Percentiles rank a stretch among this genome's conserved stretches.
Evolutionary conservation across 345 rosid genomes (phyloP).

Genomic region (Hevea brasiliensis): DNA sequence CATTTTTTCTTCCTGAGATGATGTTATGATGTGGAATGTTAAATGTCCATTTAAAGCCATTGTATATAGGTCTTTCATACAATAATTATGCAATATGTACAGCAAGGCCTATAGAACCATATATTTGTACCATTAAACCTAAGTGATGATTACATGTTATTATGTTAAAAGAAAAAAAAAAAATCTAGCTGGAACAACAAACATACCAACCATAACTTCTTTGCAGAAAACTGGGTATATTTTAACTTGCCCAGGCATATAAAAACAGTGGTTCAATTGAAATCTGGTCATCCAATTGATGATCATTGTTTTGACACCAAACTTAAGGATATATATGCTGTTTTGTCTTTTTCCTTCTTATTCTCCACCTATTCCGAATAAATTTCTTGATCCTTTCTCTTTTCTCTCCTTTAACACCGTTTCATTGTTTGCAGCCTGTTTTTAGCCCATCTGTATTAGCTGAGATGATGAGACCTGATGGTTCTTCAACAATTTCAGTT

Average conservation of each 20-base stretch:
- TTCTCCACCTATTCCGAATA: neutral
- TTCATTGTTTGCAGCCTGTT: conserved; percentile 57
- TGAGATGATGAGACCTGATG: conserved; percentile 77
- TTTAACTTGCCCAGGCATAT: neutral
- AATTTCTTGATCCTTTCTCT: neutral
- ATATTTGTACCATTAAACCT: neutral
- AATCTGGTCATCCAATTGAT: neutral
- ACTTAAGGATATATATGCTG: neutral
- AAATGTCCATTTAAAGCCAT: neutral
- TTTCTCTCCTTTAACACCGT: neutral
- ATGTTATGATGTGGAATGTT: neutral
- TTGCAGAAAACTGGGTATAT: neutral
- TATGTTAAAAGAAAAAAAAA: neutral
- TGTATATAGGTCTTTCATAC: neutral
- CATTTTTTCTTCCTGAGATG: no score
- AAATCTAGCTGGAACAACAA: neutral
- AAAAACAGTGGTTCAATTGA: neutral
- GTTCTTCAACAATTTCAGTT: conserved; percentile 63
- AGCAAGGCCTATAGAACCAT: neutral
- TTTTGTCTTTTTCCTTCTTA: neutral
- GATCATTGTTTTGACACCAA: neutral
- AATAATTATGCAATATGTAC: neutral
- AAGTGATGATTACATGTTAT: neutral
- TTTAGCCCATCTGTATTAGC: conserved; percentile 74
- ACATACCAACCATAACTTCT: neutral